Base-by-base conservation (phyloP, 179 eudicot genomes). In the Patellifolia procumbens region DNA sequence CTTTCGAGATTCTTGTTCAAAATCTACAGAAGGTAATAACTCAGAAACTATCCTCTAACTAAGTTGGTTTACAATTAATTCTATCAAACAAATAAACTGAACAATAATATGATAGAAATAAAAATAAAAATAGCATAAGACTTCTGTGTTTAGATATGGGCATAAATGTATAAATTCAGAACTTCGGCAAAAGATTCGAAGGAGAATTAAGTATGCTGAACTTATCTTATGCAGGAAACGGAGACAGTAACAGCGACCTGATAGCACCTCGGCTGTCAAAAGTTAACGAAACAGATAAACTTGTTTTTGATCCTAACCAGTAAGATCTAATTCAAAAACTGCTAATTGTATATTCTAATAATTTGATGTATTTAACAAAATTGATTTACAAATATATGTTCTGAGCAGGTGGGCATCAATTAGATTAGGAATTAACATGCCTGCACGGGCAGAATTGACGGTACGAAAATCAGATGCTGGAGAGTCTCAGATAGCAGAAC, bases 391-490 rank as follows among this genome's bases (percentile, higher is more conserved):
- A 42, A n/a, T 15, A n/a, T 35, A 35, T 37, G 8, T 9, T 10
- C 9, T 24, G 24, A 7, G n/a, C 82, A 92, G 97, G 87, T 77
- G 82, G 88, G 77, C 89, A 62, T 82, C 92, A 2, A 78, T 82
- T 70, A 80, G 86, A 81, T 81, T 92, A 81, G 97, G 97, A 17
- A 74, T 87, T 62, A 88, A 87, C 86, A 88, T 91, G 89, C 91
- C 92, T 31, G 91, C 92, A 53, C 82, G 89, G 43, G 97, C 90
- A 24, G 96, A 91, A 77, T 76, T 88, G 28, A 86, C 90, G n/a
- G 75, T 86, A 17, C 80, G 92, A 83, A 89, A 80, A 85, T 76
- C 86, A 49, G 91, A 85, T 19, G 74, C 77, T 34, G 92, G 81
- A 35, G 93, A 91, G 76, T 32, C 76, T 68, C 92, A 89, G 73